These are phyloP conservation scores for Dictyostelium firmibasis DNA, from an alignment of 78 protist species.

Conservation along the genomic window DNA sequence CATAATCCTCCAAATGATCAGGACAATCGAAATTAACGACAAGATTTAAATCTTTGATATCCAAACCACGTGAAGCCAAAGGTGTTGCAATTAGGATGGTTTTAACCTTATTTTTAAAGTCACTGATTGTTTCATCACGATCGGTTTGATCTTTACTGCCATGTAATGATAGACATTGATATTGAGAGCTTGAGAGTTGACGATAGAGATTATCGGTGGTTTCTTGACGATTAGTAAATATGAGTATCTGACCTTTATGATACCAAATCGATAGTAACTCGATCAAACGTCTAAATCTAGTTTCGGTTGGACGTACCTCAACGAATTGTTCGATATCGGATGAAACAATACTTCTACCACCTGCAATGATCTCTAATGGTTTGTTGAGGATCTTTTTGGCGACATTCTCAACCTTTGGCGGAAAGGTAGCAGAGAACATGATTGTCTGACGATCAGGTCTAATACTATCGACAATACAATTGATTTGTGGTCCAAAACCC, in stretches of 20 bases:
- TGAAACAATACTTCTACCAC: conserved; percentile 91
- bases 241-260: conserved; percentile 83
- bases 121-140: conserved; percentile 92
- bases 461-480: conserved; percentile 85
- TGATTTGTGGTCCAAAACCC: conserved; percentile 96
- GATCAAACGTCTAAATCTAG: conserved; percentile 68
- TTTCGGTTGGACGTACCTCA: conserved; percentile 83
- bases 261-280: conserved; percentile 80
- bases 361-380: conserved; percentile 96
- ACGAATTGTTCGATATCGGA: conserved; percentile 91
- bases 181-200: conserved; percentile 64
- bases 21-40: conserved; percentile 98
- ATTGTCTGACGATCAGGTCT: conserved; percentile 96
- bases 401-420: conserved; percentile 84
- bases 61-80: conserved; percentile 99
- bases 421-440: conserved; percentile 98
- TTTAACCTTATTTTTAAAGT: conserved; percentile 86
- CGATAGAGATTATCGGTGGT: conserved; percentile 88
- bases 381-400: conserved; percentile 83
- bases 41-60: conserved; percentile 90
- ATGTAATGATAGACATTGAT: conserved; percentile 92
- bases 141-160: conserved; percentile 98
- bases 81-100: conserved; percentile 96
- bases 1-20: conserved; percentile 97
- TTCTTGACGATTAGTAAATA: conserved; percentile 95